A percentile compares a stretch with the other conserved stretches of the same genome.
Evolutionary conservation across 129 eudicot genomes (phyloP).

Genomic region (Flaveria ramosissima): DNA sequence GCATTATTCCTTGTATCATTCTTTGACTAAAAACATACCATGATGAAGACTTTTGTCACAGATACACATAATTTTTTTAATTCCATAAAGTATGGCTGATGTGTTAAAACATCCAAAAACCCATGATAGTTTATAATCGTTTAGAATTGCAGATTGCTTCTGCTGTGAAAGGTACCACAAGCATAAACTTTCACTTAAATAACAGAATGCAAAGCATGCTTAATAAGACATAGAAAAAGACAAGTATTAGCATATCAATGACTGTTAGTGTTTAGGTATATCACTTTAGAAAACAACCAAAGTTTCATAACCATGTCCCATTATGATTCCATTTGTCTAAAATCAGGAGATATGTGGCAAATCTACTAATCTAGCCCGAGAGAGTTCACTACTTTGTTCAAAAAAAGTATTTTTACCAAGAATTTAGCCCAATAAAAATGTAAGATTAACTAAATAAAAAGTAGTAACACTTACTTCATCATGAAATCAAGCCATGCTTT

Average conservation of each 20-base stretch:
- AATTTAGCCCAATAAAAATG: neutral
- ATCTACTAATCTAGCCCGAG: neutral
- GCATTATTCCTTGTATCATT: constrained; percentile 13
- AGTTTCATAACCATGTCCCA: constrained; percentile 4
- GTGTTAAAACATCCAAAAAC: constrained; percentile 22
- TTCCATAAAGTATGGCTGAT: constrained; percentile 5
- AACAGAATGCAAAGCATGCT: constrained; percentile 18
- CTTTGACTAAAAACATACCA: constrained; percentile 6
- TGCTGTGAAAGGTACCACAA: constrained; percentile 25
- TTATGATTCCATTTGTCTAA: constrained; percentile 19
- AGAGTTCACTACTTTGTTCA: neutral
- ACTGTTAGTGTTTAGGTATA: constrained; percentile 1
- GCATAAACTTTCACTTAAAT: neutral
- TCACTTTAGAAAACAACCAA: neutral
- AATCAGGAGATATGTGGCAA: constrained; percentile 8
- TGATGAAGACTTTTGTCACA: neutral
- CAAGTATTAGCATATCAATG: constrained; percentile 23
- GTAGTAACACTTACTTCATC: constrained; percentile 80
- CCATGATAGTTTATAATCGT: too few relatives aligned
- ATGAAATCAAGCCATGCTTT: constrained; percentile 98
- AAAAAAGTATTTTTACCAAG: neutral
- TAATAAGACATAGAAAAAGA: constrained; percentile 28
- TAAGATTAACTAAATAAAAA: neutral
- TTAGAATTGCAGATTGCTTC: neutral
- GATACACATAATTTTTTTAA: neutral